Percentiles rank a stretch among this genome's conserved stretches.
Conservation (phyloP, 2,329 filamentous ascomycete genomes). For the Phyllosticta ampelicida region DNA sequence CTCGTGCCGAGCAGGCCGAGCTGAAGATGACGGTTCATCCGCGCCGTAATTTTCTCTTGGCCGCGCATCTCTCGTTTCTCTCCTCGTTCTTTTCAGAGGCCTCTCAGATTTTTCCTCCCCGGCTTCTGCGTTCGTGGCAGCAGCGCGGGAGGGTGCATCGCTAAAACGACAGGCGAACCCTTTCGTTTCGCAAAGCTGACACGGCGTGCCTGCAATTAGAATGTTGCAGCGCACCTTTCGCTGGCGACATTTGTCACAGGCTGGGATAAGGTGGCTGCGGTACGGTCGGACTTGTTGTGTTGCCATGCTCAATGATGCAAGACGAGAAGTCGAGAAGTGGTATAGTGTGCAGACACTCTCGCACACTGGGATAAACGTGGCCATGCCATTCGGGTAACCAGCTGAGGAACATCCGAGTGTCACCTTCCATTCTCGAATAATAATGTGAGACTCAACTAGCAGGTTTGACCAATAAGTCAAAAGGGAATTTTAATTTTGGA, state of each 20-base stretch:
- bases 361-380: neutral
- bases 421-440: neutral
- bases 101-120: constrained; percentile 15
- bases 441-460: neutral
- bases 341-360: neutral
- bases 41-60: neutral
- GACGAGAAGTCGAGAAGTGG: neutral
- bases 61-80: neutral
- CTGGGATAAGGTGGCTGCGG: constrained; percentile 33
- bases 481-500: neutral
- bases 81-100: constrained; percentile 19
- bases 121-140: constrained; percentile 13
- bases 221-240: constrained; percentile 33
- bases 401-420: neutral
- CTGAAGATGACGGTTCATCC: neutral
- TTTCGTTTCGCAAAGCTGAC: constrained; percentile 29
- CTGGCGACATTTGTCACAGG: constrained; percentile 30
- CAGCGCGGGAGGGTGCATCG: constrained; percentile 14
- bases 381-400: neutral
- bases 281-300: constrained; percentile 27
- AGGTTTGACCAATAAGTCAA: neutral
- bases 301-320: neutral
- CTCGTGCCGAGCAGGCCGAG: neutral
- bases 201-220: constrained; percentile 28
- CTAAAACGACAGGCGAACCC: constrained; percentile 28